Evolutionary conservation across 257 asterid genomes (phyloP).

Genomic region (Forsythia viridissima): DNA sequence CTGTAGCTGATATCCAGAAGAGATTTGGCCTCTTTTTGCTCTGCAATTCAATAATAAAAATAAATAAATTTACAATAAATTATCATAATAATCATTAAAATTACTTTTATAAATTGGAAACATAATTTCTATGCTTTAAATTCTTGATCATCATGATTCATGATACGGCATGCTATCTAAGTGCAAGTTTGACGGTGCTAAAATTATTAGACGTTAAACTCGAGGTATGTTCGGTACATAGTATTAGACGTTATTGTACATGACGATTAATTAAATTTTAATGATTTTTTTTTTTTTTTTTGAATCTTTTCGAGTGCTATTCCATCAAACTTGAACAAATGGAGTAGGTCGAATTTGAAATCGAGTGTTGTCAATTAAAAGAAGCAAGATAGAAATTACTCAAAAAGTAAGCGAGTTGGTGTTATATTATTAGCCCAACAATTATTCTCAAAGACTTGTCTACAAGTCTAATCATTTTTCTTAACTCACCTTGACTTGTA

Average conservation of each 20-base stretch:
- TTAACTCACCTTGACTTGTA: neutral
- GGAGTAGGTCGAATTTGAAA: neutral
- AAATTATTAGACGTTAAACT: too few species aligned
- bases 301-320: neutral
- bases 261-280: neutral
- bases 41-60: constrained; percentile 36
- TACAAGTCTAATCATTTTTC: neutral
- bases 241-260: neutral
- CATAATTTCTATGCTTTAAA: too few species aligned
- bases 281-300: neutral
- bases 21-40: constrained; percentile 72
- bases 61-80: too few species aligned
- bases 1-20: constrained; percentile 96
- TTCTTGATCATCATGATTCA: too few species aligned
- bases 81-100: too few species aligned
- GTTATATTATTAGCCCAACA: neutral
- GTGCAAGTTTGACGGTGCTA: too few species aligned
- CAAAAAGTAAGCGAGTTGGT: neutral
- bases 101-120: too few species aligned
- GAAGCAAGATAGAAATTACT: neutral
- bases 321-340: neutral
- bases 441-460: neutral
- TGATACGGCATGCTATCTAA: too few species aligned
- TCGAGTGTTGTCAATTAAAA: neutral
- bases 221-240: neutral